A percentile compares a stretch with the other conserved stretches of the same genome.
Evolutionary conservation across 2,329 filamentous ascomycete genomes (phyloP).

Genomic region (Mycosphaerelloides madeirae): DNA sequence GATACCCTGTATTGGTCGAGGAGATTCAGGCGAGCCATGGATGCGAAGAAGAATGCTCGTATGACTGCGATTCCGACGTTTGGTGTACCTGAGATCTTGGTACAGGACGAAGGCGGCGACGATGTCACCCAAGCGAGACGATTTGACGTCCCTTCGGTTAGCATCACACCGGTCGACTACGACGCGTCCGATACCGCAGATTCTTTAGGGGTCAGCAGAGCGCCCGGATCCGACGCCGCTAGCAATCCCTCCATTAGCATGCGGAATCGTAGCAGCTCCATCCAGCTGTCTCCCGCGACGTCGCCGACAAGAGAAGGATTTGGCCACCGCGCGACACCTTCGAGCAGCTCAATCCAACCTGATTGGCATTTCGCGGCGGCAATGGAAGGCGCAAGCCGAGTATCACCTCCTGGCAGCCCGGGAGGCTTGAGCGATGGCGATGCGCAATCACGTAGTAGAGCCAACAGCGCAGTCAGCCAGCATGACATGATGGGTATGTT

Average conservation of each 20-base stretch:
- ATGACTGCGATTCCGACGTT: constrained; percentile 76
- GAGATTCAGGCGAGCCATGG: constrained; percentile 70
- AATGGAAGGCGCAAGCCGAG: constrained; percentile 33
- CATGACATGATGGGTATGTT: constrained; percentile 78
- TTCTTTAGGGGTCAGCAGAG: constrained; percentile 18
- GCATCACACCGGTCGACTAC: constrained; percentile 29
- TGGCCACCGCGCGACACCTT: constrained; percentile 22
- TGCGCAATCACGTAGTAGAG: constrained; percentile 48
- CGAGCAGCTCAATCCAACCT: constrained; percentile 29
- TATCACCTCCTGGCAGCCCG: constrained; percentile 27
- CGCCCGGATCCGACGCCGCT: constrained; percentile 10
- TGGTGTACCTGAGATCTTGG: constrained; percentile 81
- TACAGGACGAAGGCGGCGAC: constrained; percentile 67
- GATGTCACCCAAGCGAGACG: constrained; percentile 34
- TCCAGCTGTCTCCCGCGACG: constrained; percentile 24
- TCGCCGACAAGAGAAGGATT: constrained; percentile 19
- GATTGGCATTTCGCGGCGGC: constrained; percentile 47
- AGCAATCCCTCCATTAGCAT: constrained; percentile 5
- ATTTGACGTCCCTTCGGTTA: constrained; percentile 28
- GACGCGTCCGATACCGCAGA: constrained; percentile 33
- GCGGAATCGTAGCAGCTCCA: constrained; percentile 27
- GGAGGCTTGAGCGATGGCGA: constrained; percentile 10
- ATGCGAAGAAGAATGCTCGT: constrained; percentile 66
- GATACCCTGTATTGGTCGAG: constrained; percentile 87
- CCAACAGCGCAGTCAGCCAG: constrained; percentile 66